phyloP scores from a whole-genome alignment of 1,284 basidiomycete species.

The Amylostereum chailletii region DNA sequence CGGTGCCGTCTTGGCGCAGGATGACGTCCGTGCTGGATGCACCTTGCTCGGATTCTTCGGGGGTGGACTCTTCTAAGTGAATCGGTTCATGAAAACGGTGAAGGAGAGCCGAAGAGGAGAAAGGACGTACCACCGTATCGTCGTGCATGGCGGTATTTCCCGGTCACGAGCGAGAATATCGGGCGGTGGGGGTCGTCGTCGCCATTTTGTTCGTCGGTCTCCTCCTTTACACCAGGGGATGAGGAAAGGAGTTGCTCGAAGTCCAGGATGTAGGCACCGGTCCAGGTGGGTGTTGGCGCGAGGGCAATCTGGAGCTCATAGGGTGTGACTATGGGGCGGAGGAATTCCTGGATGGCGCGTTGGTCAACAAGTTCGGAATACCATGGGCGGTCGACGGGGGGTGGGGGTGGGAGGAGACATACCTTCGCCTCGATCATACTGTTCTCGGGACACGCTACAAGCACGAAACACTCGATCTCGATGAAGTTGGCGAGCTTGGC shows the following conservation, averaged over 20 bases:
- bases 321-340: slow-evolving; percentile 88
- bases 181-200: slow-evolving; percentile 56
- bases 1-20: slow-evolving; percentile 49
- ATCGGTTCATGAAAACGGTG: slow-evolving; percentile 1
- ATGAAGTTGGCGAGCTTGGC: slow-evolving; percentile 95
- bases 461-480: slow-evolving; percentile 93
- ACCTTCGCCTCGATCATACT: slow-evolving; percentile 83
- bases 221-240: slow-evolving; percentile 10
- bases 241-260: slow-evolving; percentile 63
- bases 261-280: slow-evolving; percentile 75
- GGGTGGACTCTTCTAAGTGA: slow-evolving; percentile 3
- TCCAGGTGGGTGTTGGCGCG: slow-evolving; percentile 62
- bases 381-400: neutral
- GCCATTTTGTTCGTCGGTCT: slow-evolving; percentile 14
- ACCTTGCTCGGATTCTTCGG: neutral
- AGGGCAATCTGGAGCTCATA: slow-evolving; percentile 88
- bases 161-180: slow-evolving; percentile 81
- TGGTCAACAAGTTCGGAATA: neutral
- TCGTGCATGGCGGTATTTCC: slow-evolving; percentile 75
- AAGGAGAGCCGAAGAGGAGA: neutral
- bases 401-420: slow-evolving; percentile 8
- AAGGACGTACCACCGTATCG: slow-evolving; percentile 43
- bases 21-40: slow-evolving; percentile 30
- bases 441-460: slow-evolving; percentile 93
- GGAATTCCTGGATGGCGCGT: slow-evolving; percentile 61